Conservation (phyloP, 371 early-diverging fungal genomes). For the Furculomyces boomerangus region DNA sequence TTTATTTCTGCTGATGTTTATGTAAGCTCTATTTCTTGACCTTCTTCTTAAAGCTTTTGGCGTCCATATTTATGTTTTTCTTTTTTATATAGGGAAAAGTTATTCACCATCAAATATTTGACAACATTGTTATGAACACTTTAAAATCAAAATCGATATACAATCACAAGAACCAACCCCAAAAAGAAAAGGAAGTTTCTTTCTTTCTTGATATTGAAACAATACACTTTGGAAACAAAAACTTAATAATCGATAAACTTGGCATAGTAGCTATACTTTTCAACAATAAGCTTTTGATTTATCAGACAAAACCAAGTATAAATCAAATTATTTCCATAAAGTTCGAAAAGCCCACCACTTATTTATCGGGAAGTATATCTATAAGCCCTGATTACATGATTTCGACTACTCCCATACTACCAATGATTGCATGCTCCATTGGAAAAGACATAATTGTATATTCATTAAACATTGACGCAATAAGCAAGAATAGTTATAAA, state of each 20-base stretch:
- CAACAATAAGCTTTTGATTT: slow-evolving; percentile 7
- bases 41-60: not conserved
- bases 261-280: slow-evolving; percentile 20
- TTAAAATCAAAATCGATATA: slow-evolving; percentile 10
- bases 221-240: slow-evolving; percentile 6
- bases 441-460: too few species aligned
- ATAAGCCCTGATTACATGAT: too few species aligned
- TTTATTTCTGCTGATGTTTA: slow-evolving; percentile 6
- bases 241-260: slow-evolving; percentile 9
- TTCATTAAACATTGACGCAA: too few species aligned
- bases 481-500: too few species aligned
- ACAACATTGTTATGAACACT: slow-evolving; percentile 13
- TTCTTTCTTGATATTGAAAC: slow-evolving; percentile 14
- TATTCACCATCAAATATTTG: slow-evolving; percentile 21
- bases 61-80: not conserved
- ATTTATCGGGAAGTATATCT: too few species aligned
- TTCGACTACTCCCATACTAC: too few species aligned
- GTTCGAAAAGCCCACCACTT: too few species aligned
- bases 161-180: not conserved
- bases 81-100: slow-evolving; percentile 9
- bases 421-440: too few species aligned
- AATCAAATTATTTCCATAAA: slow-evolving; percentile 12
- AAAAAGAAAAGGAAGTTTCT: not conserved
- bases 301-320: slow-evolving; percentile 8
- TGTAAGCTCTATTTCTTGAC: slow-evolving; percentile 10